A percentile compares a stretch with the other conserved stretches of the same genome.
Evolutionary conservation across 768 basidiomycete species (phyloP).

Genomic region (Agaricus subrufescens): DNA sequence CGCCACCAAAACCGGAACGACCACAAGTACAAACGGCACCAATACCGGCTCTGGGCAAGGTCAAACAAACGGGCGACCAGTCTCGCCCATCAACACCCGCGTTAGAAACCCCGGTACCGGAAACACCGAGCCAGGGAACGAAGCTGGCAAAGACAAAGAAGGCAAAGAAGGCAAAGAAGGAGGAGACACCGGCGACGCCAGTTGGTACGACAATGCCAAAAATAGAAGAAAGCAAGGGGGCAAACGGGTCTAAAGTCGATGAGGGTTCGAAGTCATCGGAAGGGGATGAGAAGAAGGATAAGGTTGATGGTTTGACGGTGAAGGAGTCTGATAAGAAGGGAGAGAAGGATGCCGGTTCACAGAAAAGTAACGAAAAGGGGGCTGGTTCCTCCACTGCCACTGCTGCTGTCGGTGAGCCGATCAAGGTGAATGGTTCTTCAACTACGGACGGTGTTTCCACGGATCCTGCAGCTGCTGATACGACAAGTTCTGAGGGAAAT

Average conservation of each 20-base stretch:
- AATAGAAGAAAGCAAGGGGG: conserved; percentile 1
- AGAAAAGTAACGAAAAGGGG: not conserved
- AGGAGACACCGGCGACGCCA: not conserved
- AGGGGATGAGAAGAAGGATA: not conserved
- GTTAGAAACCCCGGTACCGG: conserved; percentile 3
- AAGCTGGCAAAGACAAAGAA: conserved; percentile 1
- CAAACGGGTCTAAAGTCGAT: not conserved
- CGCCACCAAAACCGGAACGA: conserved; percentile 10
- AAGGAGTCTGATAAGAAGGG: conserved; percentile 6
- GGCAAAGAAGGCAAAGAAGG: conserved; percentile 9
- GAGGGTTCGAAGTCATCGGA: not conserved
- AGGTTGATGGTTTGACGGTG: not conserved
- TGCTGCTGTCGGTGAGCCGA: not conserved
- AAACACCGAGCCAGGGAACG: not conserved
- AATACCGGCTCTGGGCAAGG: not conserved
- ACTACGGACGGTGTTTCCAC: conserved; percentile 7
- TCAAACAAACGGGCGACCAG: conserved; percentile 1
- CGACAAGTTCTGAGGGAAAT: not conserved
- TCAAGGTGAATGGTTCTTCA: not conserved
- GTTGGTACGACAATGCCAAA: conserved; percentile 1
- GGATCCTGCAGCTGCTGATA: not conserved
- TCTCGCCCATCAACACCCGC: conserved; percentile 8
- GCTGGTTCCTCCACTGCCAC: not conserved
- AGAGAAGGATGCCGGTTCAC: conserved; percentile 9
- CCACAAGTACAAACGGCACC: conserved; percentile 5